Evolutionary conservation across 139 green algal genomes (phyloP).

Genomic region (Astrephomene gubernaculifera): DNA sequence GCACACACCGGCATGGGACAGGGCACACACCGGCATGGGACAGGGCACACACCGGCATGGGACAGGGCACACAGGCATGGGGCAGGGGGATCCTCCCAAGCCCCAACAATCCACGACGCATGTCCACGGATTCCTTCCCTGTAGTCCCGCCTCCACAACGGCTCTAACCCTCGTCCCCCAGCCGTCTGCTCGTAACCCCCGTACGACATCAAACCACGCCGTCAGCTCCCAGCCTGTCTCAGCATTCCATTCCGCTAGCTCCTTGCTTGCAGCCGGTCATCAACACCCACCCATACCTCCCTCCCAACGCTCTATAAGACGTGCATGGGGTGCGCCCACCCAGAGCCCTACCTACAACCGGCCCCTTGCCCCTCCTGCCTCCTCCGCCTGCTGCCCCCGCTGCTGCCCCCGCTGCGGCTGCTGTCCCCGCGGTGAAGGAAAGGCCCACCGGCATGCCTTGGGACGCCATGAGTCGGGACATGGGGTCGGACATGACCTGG

Average conservation of each 20-base stretch:
- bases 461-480: constrained; percentile 50
- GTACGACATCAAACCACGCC: too few relatives aligned
- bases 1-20: too few relatives aligned
- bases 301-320: background rate
- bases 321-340: background rate
- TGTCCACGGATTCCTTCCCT: too few relatives aligned
- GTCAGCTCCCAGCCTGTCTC: too few relatives aligned
- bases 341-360: background rate
- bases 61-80: too few relatives aligned
- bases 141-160: too few relatives aligned
- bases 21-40: too few relatives aligned
- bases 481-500: constrained; percentile 48
- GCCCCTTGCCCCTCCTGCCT: background rate
- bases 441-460: constrained; percentile 58
- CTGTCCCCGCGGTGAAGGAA: background rate
- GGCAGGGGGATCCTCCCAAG: too few relatives aligned
- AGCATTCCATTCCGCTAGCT: background rate
- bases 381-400: background rate
- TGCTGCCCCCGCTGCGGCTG: background rate
- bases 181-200: too few relatives aligned
- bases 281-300: background rate
- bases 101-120: too few relatives aligned
- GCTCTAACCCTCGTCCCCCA: too few relatives aligned
- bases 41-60: too few relatives aligned
- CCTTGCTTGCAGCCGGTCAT: background rate